Conservation (phyloP, 2,329 filamentous ascomycete species). For the Curvularia lunata region DNA sequence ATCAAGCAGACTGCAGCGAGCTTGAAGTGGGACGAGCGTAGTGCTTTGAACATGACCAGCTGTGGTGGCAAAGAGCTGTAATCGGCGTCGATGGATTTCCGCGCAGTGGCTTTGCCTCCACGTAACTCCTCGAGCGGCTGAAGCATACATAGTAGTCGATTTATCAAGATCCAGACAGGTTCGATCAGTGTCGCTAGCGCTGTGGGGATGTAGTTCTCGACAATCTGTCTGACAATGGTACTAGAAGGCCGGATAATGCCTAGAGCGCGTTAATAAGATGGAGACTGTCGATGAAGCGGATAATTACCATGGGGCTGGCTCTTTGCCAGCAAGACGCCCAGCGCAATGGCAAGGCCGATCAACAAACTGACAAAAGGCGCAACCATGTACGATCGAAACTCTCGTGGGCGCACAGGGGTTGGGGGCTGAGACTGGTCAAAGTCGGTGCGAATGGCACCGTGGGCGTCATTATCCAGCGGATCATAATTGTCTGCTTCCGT, state of each 20-base stretch:
- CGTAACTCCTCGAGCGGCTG: constrained; percentile 62
- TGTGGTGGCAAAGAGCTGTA: constrained; percentile 65
- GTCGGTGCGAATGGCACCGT: too few species aligned
- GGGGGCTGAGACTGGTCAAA: too few species aligned
- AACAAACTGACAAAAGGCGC: too few species aligned
- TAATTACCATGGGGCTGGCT: too few species aligned
- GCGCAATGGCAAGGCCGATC: too few species aligned
- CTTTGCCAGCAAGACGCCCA: too few species aligned
- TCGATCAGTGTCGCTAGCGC: constrained; percentile 63
- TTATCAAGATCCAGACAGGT: constrained; percentile 63
- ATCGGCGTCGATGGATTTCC: constrained; percentile 49
- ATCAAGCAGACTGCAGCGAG: constrained; percentile 57
- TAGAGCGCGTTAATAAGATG: too few species aligned
- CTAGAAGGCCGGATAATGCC: constrained; percentile 38
- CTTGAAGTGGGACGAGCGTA: constrained; percentile 54
- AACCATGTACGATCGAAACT: too few species aligned
- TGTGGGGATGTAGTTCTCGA: constrained; percentile 62
- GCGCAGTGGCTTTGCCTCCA: constrained; percentile 45
- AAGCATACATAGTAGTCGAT: constrained; percentile 60
- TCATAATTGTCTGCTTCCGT: too few species aligned
- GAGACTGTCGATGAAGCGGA: too few species aligned
- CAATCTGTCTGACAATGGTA: constrained; percentile 48
- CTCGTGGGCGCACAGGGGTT: too few species aligned
- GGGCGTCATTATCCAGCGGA: too few species aligned
- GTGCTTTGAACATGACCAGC: constrained; percentile 55